These are phyloP conservation scores for Typha latifolia DNA, from an alignment of 176 grass and related monocot species.

Conservation along the genomic window DNA sequence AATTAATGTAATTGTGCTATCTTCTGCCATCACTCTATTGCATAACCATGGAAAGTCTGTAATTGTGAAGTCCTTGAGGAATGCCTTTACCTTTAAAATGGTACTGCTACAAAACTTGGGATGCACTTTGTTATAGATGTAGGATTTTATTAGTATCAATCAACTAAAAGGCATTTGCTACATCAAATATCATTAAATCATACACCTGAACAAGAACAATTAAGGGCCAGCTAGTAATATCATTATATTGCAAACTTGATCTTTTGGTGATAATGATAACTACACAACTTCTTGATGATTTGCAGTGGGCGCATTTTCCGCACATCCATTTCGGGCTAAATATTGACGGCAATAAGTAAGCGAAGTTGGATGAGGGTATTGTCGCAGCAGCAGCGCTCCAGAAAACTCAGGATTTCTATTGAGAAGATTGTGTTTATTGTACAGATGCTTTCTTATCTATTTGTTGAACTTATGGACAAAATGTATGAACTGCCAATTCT, in stretches of 20 bases:
- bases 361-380: conserved; percentile 32
- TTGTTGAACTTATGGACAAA: neutral
- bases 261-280: neutral
- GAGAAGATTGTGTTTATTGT: conserved; percentile 3
- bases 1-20: too few species aligned
- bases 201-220: neutral
- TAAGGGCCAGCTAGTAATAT: neutral
- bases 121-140: too few species aligned
- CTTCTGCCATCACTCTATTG: too few species aligned
- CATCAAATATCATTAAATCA: neutral
- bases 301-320: conserved; percentile 95
- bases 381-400: conserved; percentile 13
- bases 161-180: neutral
- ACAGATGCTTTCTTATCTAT: neutral
- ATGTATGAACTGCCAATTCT: neutral
- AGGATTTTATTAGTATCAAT: too few species aligned
- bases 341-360: conserved; percentile 39
- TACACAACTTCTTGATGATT: neutral
- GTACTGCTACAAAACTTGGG: too few species aligned
- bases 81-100: too few species aligned
- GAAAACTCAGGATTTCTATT: conserved; percentile 74
- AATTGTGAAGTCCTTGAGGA: too few species aligned
- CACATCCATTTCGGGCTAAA: conserved; percentile 72
- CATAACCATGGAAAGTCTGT: too few species aligned
- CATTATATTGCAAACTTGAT: neutral